Evolutionary conservation across 1,284 basidiomycete genomes (phyloP).

Genomic region (Rugosomyces carneus): DNA sequence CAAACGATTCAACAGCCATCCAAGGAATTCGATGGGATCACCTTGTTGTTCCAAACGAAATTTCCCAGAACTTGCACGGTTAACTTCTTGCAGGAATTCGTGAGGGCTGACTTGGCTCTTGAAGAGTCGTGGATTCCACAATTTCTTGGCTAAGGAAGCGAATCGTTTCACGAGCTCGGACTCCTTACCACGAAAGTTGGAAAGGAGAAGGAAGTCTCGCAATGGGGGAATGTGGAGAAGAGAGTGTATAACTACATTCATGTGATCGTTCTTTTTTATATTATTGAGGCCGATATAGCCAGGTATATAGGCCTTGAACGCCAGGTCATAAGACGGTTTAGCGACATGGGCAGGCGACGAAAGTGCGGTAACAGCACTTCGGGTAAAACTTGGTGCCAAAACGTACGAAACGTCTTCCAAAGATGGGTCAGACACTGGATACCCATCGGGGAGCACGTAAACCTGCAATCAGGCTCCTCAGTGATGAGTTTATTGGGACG

Average conservation of each 20-base stretch:
- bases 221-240: slow-evolving; percentile 89
- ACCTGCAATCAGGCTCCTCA: slow-evolving; percentile 50
- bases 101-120: slow-evolving; percentile 98
- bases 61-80: slow-evolving; percentile 79
- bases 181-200: slow-evolving; percentile 64
- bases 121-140: slow-evolving; percentile 96
- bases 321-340: slow-evolving; percentile 79
- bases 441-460: slow-evolving; percentile 97
- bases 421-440: slow-evolving; percentile 92
- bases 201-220: slow-evolving; percentile 82
- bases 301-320: slow-evolving; percentile 78
- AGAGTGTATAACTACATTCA: slow-evolving; percentile 95
- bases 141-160: slow-evolving; percentile 79
- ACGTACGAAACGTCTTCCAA: slow-evolving; percentile 93
- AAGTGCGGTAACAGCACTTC: slow-evolving; percentile 41
- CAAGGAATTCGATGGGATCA: slow-evolving; percentile 94
- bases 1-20: slow-evolving; percentile 92
- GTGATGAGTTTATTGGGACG: slow-evolving; percentile 5
- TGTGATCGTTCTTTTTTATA: slow-evolving; percentile 94
- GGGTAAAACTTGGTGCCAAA: slow-evolving; percentile 79
- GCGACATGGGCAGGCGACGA: slow-evolving; percentile 58
- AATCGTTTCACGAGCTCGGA: slow-evolving; percentile 88
- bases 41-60: slow-evolving; percentile 92
- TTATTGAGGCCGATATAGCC: slow-evolving; percentile 98
- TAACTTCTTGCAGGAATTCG: slow-evolving; percentile 96